Evolutionary conservation across 371 early-diverging fungal genomes (phyloP).

Genomic region (Apophysomyces ossiformis): DNA sequence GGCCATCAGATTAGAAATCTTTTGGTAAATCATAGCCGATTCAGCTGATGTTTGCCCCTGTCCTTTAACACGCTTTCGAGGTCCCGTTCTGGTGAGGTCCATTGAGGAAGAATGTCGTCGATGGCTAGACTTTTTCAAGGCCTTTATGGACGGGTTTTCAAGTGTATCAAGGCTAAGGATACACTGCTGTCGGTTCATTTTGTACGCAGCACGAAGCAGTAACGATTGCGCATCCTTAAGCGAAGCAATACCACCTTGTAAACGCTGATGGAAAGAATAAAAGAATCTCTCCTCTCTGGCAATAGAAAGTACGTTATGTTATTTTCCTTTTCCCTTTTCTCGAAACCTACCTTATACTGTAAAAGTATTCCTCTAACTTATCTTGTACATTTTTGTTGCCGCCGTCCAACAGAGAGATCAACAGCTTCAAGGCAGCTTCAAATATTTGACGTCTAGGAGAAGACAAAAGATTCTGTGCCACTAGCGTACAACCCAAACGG

Average conservation of each 20-base stretch:
- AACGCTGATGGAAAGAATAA: constrained; percentile 55
- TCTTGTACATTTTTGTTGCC: constrained; percentile 60
- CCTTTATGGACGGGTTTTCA: constrained; percentile 14
- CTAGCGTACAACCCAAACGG: constrained; percentile 56
- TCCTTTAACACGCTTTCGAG: constrained; percentile 11
- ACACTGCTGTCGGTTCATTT: constrained; percentile 41
- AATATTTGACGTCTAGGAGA: constrained; percentile 44
- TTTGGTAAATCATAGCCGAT: constrained; percentile 25
- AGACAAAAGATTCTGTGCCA: constrained; percentile 56
- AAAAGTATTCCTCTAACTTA: constrained; percentile 49
- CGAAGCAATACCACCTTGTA: constrained; percentile 42
- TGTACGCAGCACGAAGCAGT: constrained; percentile 32
- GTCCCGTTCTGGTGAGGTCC: constrained; percentile 12
- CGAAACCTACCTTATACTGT: constrained; percentile 34
- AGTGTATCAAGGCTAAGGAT: constrained; percentile 21
- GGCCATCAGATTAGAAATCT: constrained; percentile 33
- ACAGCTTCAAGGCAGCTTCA: constrained; percentile 43
- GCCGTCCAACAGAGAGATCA: constrained; percentile 60
- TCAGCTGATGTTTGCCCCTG: constrained; percentile 14
- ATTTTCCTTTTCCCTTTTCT: not conserved
- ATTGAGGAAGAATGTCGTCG: constrained; percentile 17
- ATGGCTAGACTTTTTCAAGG: constrained; percentile 11
- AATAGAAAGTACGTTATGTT: not conserved
- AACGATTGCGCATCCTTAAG: constrained; percentile 48
- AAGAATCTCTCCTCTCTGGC: constrained; percentile 59